phyloP scores from a whole-genome alignment of 805 yeast species.

The Myxozyma melibiosi region DNA sequence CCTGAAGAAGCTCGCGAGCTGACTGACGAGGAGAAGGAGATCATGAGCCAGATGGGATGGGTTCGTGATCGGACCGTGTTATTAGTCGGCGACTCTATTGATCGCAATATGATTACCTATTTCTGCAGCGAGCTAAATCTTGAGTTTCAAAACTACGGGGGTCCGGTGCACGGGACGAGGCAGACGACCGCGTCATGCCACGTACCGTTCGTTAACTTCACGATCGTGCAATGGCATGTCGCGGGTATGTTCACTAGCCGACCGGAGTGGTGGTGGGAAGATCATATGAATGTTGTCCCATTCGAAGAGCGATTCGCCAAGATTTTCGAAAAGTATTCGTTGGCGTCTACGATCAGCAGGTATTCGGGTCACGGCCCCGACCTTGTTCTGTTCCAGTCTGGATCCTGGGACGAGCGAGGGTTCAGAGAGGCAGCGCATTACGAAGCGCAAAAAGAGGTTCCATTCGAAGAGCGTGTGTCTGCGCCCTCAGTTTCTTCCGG shows the following conservation, averaged over 20 bases:
- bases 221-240: conserved; percentile 30
- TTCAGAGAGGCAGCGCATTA: conserved; percentile 10
- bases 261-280: conserved; percentile 30
- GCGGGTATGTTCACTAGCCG: conserved; percentile 17
- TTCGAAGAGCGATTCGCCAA: conserved; percentile 28
- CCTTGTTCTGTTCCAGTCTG: conserved; percentile 26
- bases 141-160: neutral
- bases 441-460: neutral
- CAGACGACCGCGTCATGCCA: conserved; percentile 24
- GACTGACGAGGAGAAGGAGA: too few species aligned
- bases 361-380: conserved; percentile 16
- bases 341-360: neutral
- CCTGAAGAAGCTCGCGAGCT: too few species aligned
- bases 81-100: conserved; percentile 29
- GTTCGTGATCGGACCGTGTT: conserved; percentile 16
- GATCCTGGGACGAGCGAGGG: conserved; percentile 32
- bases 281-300: conserved; percentile 19
- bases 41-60: too few species aligned
- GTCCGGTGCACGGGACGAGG: neutral
- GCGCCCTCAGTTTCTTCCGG: too few species aligned
- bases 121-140: conserved; percentile 21
- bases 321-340: conserved; percentile 10
- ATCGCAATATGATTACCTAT: conserved; percentile 15
- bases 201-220: conserved; percentile 22
- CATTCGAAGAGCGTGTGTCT: too few species aligned